A percentile compares a stretch with the other conserved stretches of the same genome.
Evolutionary conservation across 305 asterid genomes (phyloP).

Genomic region (Ajuga reptans): DNA sequence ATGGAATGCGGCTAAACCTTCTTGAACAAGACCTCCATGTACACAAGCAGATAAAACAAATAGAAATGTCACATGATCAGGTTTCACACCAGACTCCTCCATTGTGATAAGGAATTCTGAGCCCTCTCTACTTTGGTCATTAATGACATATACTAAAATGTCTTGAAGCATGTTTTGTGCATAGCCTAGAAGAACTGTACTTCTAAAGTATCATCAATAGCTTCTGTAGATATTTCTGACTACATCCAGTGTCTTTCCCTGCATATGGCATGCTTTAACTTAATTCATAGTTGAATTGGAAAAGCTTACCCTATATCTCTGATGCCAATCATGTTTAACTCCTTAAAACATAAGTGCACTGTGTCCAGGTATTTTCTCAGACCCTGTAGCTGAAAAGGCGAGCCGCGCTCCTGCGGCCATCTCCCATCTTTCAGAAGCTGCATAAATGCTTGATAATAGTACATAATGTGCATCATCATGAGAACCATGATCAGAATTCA

Average conservation of each 20-base stretch:
- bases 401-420: conserved; percentile 53
- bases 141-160: conserved; percentile 12
- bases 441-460: conserved; percentile 55
- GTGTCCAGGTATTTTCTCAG: conserved; percentile 46
- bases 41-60: conserved; percentile 68
- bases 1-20: conserved; percentile 47
- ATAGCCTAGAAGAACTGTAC: background rate
- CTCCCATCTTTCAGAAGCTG: conserved; percentile 77
- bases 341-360: conserved; percentile 38
- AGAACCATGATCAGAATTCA: conserved; percentile 19
- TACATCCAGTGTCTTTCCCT: background rate
- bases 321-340: background rate
- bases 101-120: conserved; percentile 38
- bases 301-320: background rate
- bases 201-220: background rate
- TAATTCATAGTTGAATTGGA: background rate
- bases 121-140: conserved; percentile 53
- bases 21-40: conserved; percentile 66
- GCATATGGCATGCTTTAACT: background rate
- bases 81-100: conserved; percentile 35
- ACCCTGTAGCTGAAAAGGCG: conserved; percentile 36
- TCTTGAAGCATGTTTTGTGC: background rate
- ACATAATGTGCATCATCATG: conserved; percentile 36
- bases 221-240: background rate
- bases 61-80: conserved; percentile 54